Percentiles rank a stretch among this genome's conserved stretches.
phyloP scores from a whole-genome alignment of 495 filamentous ascomycete species.

The Emericellopsis terricola region DNA sequence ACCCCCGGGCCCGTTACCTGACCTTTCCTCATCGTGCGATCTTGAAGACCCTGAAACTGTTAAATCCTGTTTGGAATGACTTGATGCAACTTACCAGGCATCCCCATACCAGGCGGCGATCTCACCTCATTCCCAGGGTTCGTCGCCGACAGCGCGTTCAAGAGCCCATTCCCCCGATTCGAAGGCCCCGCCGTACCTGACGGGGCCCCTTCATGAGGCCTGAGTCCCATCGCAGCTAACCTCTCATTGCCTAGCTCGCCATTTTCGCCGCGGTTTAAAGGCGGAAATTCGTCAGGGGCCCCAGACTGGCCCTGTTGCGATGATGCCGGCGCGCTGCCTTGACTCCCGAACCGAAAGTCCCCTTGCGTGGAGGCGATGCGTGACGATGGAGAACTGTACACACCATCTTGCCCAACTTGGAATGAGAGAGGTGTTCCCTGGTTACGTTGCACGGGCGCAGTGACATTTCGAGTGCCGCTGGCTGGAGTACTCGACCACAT shows the following conservation, averaged over 20 bases:
- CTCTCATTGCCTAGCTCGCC: conserved; percentile 57
- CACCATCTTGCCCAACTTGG: conserved; percentile 40
- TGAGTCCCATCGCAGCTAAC: conserved; percentile 49
- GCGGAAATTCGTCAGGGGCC: conserved; percentile 71
- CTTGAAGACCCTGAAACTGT: conserved; percentile 13
- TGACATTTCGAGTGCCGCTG: conserved; percentile 20
- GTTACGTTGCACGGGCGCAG: conserved; percentile 46
- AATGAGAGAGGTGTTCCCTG: conserved; percentile 34
- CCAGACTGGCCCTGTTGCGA: conserved; percentile 46
- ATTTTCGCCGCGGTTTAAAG: conserved; percentile 51
- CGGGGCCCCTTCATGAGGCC: conserved; percentile 19
- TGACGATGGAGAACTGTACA: conserved; percentile 31
- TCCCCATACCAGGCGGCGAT: conserved; percentile 12
- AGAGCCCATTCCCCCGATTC: conserved; percentile 28
- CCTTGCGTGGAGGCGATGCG: conserved; percentile 39
- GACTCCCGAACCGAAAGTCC: conserved; percentile 36
- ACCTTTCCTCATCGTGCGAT: conserved; percentile 20
- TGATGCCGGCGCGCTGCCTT: conserved; percentile 34
- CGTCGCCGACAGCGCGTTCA: conserved; percentile 39
- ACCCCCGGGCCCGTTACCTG: conserved; percentile 15
- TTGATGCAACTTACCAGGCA: conserved; percentile 12
- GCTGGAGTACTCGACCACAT: conserved; percentile 38
- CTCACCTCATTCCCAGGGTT: conserved; percentile 20
- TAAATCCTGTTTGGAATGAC: too few species aligned
- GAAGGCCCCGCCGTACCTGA: conserved; percentile 12